Base-by-base conservation (phyloP, 257 asterid species). In the Oldenlandia corymbosa region DNA sequence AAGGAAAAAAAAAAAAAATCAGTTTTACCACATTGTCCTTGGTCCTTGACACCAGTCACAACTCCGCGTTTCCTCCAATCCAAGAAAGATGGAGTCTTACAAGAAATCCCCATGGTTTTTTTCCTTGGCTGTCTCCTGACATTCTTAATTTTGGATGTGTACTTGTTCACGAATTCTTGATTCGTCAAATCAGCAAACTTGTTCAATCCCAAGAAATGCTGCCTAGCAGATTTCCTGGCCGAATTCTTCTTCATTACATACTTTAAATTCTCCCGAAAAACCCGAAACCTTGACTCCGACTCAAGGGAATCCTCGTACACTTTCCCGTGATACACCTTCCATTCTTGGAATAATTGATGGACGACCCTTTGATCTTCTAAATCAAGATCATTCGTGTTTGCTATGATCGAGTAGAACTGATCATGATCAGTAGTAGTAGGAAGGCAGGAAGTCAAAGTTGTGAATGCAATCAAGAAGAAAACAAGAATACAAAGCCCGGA, bases 11-110 rank as follows among this genome's bases (percentile, higher is more conserved):
- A 50, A 16, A 0, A 1, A 55, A 30, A 31, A 31, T 11, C 27
- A 23, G 41, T 28, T 48, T 69, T 65, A 75, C 73, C 74, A 41
- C 78, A 69, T 12, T 10, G 16, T 21, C 70, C 64, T 68, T 76
- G 79, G 34, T 73, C 46, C 69, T 73, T 68, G 34, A 79, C 77
- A 30, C 58, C 71, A 39, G 77, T 73, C 17, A 76, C 84, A 41
- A 66, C 76, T 16, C 82, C 80, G 39, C 48, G 50, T 31, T 67
- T 55, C 58, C 84, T 73, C 84, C 84, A 76, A 61, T 79, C 81
- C 71, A 73, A 54, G 12, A 76, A 66, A 45, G 28, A 10, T 39
- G 70, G 74, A 65, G 73, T 63, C 42, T 71, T 74, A 20, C 80
- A 71, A 48, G 69, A 62, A n/a, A 50, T n/a, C 5, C 37, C 57